A percentile compares a stretch with the other conserved stretches of the same genome.
phyloP scores from a whole-genome alignment of 23 red algal species.

The Gracilaria vermiculophylla region DNA sequence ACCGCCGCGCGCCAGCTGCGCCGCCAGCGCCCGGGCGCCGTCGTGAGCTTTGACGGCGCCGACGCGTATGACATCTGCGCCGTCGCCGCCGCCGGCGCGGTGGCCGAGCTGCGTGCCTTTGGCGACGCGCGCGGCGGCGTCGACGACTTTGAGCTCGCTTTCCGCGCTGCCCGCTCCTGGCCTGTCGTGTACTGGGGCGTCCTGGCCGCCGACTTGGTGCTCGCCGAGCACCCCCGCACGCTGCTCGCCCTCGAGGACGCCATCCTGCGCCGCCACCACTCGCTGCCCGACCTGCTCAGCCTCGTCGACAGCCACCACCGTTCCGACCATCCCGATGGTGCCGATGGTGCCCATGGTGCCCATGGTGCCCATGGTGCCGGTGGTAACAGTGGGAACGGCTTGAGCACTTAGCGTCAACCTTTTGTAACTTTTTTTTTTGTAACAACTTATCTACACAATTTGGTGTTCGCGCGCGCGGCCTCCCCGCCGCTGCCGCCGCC shows the following conservation, averaged over 20 bases:
- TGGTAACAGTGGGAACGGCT: too few species aligned
- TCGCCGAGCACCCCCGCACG: constrained; percentile 15
- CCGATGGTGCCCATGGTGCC: too few species aligned
- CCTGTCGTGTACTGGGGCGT: constrained; percentile 16
- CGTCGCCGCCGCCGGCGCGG: constrained; percentile 27
- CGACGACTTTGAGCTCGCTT: constrained; percentile 31
- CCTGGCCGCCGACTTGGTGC: not conserved
- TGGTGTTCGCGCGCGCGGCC: too few species aligned
- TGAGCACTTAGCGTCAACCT: too few species aligned
- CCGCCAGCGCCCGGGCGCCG: not conserved
- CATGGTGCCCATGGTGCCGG: too few species aligned
- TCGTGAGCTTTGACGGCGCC: not conserved
- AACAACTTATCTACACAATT: too few species aligned
- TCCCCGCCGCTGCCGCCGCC: not conserved
- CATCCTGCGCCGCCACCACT: not conserved
- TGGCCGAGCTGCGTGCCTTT: constrained; percentile 17
- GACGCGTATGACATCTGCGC: constrained; percentile 6
- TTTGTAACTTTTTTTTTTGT: too few species aligned
- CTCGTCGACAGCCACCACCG: not conserved
- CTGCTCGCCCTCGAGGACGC: not conserved
- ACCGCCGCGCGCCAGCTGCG: not conserved
- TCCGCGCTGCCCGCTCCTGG: not conserved
- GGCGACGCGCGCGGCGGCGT: not conserved
- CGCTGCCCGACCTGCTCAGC: not conserved
- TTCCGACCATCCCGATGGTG: too few species aligned